phyloP scores from a whole-genome alignment of 2,329 filamentous ascomycete species.

The Paecilomyces sp. region DNA sequence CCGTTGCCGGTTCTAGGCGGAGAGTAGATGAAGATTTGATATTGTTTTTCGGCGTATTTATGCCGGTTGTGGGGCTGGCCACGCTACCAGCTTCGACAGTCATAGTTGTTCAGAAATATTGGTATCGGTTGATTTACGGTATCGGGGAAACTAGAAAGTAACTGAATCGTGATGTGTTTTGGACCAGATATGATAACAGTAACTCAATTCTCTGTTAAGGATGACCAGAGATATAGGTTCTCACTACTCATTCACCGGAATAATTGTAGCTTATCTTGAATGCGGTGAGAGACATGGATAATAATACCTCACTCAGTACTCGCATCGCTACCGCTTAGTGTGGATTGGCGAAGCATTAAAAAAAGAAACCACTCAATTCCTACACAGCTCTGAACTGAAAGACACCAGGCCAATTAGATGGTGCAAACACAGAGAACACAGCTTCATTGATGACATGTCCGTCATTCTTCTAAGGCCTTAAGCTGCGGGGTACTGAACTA shows the following conservation, averaged over 20 bases:
- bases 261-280: no score
- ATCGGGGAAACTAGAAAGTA: neutral
- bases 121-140: neutral
- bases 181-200: no score
- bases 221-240: no score
- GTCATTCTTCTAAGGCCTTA: neutral
- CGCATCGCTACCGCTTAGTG: neutral
- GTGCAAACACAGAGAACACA: neutral
- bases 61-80: neutral
- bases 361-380: neutral
- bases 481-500: neutral
- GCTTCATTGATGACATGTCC: no score
- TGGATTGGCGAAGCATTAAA: neutral
- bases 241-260: no score
- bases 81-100: neutral
- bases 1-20: constrained; percentile 7
- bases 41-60: neutral
- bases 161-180: no score
- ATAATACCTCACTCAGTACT: no score
- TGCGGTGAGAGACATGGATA: no score
- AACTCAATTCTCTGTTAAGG: no score
- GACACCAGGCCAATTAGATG: no score
- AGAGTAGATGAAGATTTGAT: neutral
- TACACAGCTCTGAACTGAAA: neutral
- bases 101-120: neutral